A percentile compares a stretch with the other conserved stretches of the same genome.
These are phyloP conservation scores for Argentina anserina DNA, from an alignment of 306 rosid genomes.

Conservation along the genomic window DNA sequence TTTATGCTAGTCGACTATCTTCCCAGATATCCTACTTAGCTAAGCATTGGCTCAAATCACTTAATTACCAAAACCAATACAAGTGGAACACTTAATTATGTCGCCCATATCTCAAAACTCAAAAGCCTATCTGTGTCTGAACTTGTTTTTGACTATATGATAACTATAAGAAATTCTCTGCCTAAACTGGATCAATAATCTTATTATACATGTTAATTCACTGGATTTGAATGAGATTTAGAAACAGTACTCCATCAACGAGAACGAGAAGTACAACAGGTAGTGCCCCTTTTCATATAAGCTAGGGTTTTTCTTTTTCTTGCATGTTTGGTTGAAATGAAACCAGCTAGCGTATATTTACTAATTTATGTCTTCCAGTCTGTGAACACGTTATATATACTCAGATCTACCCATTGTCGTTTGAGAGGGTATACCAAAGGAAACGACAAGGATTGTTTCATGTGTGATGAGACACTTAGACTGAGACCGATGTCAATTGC, in stretches of 20 bases:
- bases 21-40: neutral
- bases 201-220: neutral
- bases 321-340: neutral
- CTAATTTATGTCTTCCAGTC: conserved; percentile 4
- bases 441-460: neutral
- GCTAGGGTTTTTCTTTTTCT: no score
- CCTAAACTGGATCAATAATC: neutral
- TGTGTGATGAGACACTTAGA: conserved; percentile 2
- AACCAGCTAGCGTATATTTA: neutral
- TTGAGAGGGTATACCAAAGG: neutral
- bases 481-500: conserved; percentile 7
- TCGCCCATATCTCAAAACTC: no score
- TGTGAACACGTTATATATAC: neutral
- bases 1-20: neutral
- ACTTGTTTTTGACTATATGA: neutral
- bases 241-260: conserved; percentile 1
- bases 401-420: conserved; percentile 1
- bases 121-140: no score
- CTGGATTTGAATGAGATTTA: neutral
- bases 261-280: neutral
- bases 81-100: neutral
- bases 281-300: neutral
- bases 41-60: neutral
- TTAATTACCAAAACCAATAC: neutral
- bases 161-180: neutral